Conservation (phyloP, 768 basidiomycete genomes). For the Pisolithus tinctorius region DNA sequence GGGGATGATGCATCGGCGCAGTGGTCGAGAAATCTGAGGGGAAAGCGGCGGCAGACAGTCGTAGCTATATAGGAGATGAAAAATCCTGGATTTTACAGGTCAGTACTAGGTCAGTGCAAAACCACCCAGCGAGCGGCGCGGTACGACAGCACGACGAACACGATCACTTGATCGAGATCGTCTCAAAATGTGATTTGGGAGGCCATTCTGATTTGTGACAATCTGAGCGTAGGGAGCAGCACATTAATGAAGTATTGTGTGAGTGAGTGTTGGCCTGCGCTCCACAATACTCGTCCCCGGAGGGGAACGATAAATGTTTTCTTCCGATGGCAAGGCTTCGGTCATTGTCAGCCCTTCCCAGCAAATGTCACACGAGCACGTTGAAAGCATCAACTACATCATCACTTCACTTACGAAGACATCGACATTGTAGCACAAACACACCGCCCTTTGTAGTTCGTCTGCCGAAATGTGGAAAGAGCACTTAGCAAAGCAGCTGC, state of each 20-base stretch:
- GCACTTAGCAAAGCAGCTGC: slow-evolving; percentile 11
- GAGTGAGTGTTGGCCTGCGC: neutral
- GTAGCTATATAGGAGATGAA: neutral
- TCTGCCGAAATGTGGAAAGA: slow-evolving; percentile 3
- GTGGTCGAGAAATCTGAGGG: neutral
- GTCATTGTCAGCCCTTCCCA: slow-evolving; percentile 20
- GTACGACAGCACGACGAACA: neutral
- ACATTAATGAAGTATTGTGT: slow-evolving; percentile 1
- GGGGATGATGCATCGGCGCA: neutral
- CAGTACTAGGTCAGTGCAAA: neutral
- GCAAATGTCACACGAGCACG: slow-evolving; percentile 5
- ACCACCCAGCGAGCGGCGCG: neutral
- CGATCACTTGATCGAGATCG: neutral
- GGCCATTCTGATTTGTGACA: neutral
- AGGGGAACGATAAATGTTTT: neutral
- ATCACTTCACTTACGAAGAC: neutral
- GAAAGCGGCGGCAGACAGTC: too few species aligned
- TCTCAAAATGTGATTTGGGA: neutral
- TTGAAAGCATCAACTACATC: slow-evolving; percentile 1
- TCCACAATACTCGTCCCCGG: neutral
- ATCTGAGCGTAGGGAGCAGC: neutral
- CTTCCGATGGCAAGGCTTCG: neutral
- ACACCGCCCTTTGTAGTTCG: neutral
- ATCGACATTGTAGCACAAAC: neutral
- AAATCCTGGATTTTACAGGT: neutral